Conservation (phyloP, 441 rosid species). For the Gossypium schwendimanii region DNA sequence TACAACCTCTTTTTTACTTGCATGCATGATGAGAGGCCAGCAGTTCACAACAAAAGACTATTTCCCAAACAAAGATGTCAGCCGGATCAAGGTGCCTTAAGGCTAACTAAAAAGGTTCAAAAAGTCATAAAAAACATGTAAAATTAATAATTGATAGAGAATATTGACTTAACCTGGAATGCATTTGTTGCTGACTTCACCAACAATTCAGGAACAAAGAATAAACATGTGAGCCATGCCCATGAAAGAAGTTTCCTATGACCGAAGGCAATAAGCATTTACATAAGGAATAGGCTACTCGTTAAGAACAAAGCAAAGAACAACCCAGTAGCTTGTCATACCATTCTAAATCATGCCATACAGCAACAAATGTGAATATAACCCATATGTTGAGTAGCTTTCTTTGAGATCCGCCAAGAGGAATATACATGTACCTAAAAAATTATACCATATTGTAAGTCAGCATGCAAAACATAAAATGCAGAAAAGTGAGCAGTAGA, state of each 20-base stretch:
- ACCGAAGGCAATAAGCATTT: conserved; percentile 25
- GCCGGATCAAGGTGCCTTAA: background rate
- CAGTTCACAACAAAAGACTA: background rate
- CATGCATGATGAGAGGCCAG: background rate
- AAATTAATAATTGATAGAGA: conserved; percentile 4
- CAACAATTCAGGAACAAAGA: conserved; percentile 83
- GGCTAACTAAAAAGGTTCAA: background rate
- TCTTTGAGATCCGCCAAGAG: conserved; percentile 81
- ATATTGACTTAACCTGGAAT: conserved; percentile 45
- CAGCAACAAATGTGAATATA: conserved; percentile 84
- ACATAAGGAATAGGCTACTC: conserved; percentile 15
- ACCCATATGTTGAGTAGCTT: conserved; percentile 85
- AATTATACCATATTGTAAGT: conserved; percentile 9
- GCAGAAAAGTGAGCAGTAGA: conserved; percentile 9
- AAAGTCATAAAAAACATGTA: background rate
- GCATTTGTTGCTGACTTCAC: conserved; percentile 63
- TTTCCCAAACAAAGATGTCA: background rate
- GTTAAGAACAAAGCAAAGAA: background rate
- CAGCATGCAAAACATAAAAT: background rate
- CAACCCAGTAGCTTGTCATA: conserved; percentile 23
- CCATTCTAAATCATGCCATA: conserved; percentile 99
- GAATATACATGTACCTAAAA: conserved; percentile 86
- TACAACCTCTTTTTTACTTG: background rate
- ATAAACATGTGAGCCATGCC: conserved; percentile 97
- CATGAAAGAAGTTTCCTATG: conserved; percentile 94